Conservation (phyloP, 805 yeast genomes). For the Candida chauliodis region DNA sequence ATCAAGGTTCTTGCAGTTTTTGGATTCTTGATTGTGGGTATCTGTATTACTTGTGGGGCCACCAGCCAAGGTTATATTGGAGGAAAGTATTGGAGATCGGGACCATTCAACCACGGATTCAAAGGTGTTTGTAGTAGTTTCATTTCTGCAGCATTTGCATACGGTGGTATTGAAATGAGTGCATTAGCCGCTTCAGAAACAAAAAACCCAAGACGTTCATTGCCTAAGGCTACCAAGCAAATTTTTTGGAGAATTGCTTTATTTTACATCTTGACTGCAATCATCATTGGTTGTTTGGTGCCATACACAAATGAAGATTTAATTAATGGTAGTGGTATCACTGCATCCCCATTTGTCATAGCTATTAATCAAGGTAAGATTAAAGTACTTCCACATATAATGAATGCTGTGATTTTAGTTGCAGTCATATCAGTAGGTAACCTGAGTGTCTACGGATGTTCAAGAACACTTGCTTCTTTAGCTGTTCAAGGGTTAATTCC, state of each 20-base stretch:
- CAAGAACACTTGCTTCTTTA: conserved; percentile 65
- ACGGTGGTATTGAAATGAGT: conserved; percentile 35
- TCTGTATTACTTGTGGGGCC: conserved; percentile 33
- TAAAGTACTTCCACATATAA: conserved; percentile 63
- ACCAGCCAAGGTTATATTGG: conserved; percentile 35
- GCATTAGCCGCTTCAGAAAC: conserved; percentile 40
- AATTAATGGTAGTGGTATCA: conserved; percentile 50
- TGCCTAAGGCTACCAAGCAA: conserved; percentile 40
- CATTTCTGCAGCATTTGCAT: conserved; percentile 30
- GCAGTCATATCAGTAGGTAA: conserved; percentile 77
- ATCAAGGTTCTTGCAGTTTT: conserved; percentile 33
- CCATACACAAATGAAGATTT: conserved; percentile 51
- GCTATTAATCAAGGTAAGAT: conserved; percentile 64
- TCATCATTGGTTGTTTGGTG: conserved; percentile 37
- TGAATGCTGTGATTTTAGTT: conserved; percentile 69
- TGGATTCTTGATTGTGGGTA: conserved; percentile 32
- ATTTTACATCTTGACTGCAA: conserved; percentile 34
- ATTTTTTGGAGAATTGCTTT: conserved; percentile 42
- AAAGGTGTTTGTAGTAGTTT: conserved; percentile 36
- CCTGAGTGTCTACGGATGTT: conserved; percentile 67
- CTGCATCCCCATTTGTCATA: conserved; percentile 74
- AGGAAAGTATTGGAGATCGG: conserved; percentile 32
- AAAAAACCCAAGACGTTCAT: conserved; percentile 34
- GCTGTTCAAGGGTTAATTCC: conserved; percentile 73
- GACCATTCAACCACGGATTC: conserved; percentile 34